Evolutionary conservation across 1,139 yeast species (phyloP), one percentile per base, ranked within the genome.

Genomic region (Candida pseudoviswanathii): DNA sequence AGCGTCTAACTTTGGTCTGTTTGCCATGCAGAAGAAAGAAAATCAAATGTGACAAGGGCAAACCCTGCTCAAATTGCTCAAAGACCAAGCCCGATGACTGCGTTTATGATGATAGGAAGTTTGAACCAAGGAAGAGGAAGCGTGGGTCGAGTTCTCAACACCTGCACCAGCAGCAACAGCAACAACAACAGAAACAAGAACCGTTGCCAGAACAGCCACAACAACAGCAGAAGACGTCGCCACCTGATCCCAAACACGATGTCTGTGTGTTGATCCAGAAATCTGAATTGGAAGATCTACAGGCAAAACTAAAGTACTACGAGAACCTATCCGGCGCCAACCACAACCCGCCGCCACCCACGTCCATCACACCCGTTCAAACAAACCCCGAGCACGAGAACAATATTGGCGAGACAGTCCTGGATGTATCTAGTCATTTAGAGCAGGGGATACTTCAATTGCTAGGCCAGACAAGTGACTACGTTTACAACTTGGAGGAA

Each of bases 11-110:
- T 11, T 57, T 69, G 39, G 77, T 73, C 10, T 75, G 80, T 57
- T 64, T 62, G 31, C 68, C 71, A 51, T 75, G 80, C 57, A 67
- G 71, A 48, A 65, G 64, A 50, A 57, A 77, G 39, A 75, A 75
- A 54, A 74, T 74, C 48, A 73, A 70, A 47, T 75, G 80, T 61
- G 77, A 74, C 52, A 63, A 71, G 44, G 71, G 65, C 3, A 58
- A 58, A 37, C 80, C 80, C 3, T 75, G 80, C 51, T 59, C 69
- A 9, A 65, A 70, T n/a, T 75, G 80, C 54, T 63, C 63, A 40
- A 74, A 68, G 52, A 68, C 69, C 22, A 44, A 50, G 16, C 49
- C 50, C 10, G 34, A 47, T 10, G 32, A 44, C 27, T 57, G 59
- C 46, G 30, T 42, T 36, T 54, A 54, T 42, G 57, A 55, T 39